These are phyloP conservation scores for Blastomyces emzantsi DNA, from an alignment of 2,329 filamentous ascomycete genomes.

Conservation along the genomic window DNA sequence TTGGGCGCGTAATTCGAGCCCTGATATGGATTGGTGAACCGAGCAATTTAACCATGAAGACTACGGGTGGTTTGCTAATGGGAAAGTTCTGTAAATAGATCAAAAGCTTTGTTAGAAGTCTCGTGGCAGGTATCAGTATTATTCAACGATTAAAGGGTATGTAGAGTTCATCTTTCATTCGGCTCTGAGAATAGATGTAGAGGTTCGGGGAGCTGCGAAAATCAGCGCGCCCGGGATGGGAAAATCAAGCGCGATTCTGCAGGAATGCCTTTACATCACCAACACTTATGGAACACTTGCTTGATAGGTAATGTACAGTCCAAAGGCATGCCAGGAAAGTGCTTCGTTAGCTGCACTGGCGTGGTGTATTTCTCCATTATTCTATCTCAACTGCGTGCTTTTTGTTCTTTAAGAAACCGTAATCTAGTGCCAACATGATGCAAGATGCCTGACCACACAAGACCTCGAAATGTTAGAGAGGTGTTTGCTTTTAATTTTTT, in stretches of 20 bases:
- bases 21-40: too few species aligned
- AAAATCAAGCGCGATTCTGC: neutral
- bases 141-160: neutral
- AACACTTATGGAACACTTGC: neutral
- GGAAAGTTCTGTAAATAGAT: too few species aligned
- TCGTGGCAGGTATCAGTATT: neutral
- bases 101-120: too few species aligned
- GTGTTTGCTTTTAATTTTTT: neutral
- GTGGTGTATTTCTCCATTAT: conserved; percentile 4
- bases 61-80: too few species aligned
- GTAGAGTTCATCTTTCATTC: neutral
- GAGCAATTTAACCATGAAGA: too few species aligned
- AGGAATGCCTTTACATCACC: neutral
- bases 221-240: neutral
- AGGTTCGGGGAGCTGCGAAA: neutral
- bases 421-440: conserved; percentile 1
- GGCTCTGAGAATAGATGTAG: neutral
- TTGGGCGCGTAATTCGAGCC: neutral
- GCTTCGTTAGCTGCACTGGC: neutral
- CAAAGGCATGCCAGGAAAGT: neutral
- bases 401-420: neutral
- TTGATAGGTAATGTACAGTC: neutral
- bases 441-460: neutral
- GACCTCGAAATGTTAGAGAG: neutral
- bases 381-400: conserved; percentile 1